phyloP scores from a whole-genome alignment of 306 rosid species.

The Lupinus albus region DNA sequence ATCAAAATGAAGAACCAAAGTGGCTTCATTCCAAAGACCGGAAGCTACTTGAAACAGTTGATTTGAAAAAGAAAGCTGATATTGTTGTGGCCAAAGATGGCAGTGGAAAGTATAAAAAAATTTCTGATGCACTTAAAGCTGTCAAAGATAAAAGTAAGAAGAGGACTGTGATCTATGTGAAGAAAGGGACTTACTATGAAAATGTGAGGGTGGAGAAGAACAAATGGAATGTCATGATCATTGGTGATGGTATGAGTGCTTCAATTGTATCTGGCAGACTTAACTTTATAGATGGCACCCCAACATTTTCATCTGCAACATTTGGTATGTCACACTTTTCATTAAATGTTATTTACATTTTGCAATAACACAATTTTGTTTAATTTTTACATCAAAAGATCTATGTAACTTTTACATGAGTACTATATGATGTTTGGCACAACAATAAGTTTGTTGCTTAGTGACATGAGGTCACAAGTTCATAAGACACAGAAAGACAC shows the following conservation, averaged over 20 bases:
- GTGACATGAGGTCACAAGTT: too few species aligned
- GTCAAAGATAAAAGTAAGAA: conserved; percentile 59
- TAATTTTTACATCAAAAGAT: background rate
- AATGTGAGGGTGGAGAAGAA: conserved; percentile 63
- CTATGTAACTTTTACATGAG: background rate
- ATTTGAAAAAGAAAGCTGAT: conserved; percentile 42
- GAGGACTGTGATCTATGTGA: conserved; percentile 71
- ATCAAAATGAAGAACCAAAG: conserved; percentile 3
- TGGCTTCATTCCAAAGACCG: conserved; percentile 44
- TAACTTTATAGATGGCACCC: conserved; percentile 76
- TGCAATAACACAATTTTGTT: background rate
- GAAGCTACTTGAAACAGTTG: conserved; percentile 32
- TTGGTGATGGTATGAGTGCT: conserved; percentile 74
- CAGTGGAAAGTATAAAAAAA: conserved; percentile 57
- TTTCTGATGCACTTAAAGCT: conserved; percentile 57
- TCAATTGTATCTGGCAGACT: conserved; percentile 61
- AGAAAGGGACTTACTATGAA: conserved; percentile 64
- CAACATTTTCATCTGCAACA: conserved; percentile 75
- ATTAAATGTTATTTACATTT: background rate
- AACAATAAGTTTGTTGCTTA: too few species aligned
- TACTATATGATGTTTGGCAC: too few species aligned
- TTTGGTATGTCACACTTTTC: conserved; percentile 55
- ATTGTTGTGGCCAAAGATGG: conserved; percentile 60
- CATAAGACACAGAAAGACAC: too few species aligned
- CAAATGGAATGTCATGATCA: conserved; percentile 73